Percentiles rank a stretch among this genome's conserved stretches.
phyloP scores from a whole-genome alignment of 371 early-diverging fungal genomes.

The Parasitella parasitica region DNA sequence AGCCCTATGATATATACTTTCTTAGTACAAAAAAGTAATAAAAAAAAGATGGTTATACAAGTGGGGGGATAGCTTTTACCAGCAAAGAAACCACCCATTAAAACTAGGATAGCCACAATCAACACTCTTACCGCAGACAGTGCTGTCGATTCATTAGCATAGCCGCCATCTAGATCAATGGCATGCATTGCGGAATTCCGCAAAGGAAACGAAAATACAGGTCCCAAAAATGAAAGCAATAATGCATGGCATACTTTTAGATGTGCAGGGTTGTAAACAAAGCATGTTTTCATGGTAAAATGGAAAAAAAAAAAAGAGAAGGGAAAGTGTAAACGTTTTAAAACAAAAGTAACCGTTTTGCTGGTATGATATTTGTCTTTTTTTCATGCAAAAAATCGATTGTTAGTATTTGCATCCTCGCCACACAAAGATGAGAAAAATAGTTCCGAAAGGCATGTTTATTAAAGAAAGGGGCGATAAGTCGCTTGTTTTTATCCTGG shows the following conservation, averaged over 20 bases:
- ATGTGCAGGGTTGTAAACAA: background rate
- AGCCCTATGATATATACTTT: constrained; percentile 53
- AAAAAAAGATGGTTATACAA: background rate
- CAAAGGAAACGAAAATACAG: background rate
- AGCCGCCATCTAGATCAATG: background rate
- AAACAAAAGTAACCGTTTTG: background rate
- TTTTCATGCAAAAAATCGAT: too few relatives aligned
- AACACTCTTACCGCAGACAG: background rate
- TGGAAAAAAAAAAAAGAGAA: background rate
- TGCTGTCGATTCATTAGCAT: background rate
- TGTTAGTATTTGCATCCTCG: background rate
- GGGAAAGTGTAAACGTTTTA: background rate
- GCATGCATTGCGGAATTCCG: background rate
- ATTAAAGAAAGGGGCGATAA: too few relatives aligned
- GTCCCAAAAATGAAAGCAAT: background rate
- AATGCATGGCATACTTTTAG: background rate
- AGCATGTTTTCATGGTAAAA: background rate
- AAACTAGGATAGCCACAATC: background rate
- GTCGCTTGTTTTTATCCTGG: too few relatives aligned
- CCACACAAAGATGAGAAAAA: too few relatives aligned
- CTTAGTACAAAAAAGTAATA: too few relatives aligned
- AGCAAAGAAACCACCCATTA: constrained; percentile 21
- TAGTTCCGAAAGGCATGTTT: too few relatives aligned
- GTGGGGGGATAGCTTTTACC: too few relatives aligned
- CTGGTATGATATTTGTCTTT: too few relatives aligned